A percentile compares a stretch with the other conserved stretches of the same genome.
These are phyloP conservation scores for Cercospora sp. DNA, from an alignment of 2,329 filamentous ascomycete genomes.

Conservation along the genomic window DNA sequence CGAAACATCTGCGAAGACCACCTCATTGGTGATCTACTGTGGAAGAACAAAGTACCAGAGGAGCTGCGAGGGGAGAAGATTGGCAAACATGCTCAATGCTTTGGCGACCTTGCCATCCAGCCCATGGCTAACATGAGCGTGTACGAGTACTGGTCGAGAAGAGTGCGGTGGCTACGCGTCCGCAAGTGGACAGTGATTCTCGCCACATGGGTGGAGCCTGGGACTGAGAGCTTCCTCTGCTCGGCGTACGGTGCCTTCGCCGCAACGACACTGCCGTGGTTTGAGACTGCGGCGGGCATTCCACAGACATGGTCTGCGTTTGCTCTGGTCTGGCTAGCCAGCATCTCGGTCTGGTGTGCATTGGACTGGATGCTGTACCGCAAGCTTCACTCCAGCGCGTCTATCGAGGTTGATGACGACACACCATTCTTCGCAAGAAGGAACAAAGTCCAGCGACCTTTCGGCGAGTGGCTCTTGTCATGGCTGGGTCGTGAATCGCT, in stretches of 20 bases:
- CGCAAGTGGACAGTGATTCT: slow-evolving; percentile 89
- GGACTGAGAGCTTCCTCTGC: slow-evolving; percentile 84
- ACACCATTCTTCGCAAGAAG: slow-evolving; percentile 71
- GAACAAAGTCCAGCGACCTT: slow-evolving; percentile 54
- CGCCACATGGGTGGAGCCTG: slow-evolving; percentile 89
- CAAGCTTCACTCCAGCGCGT: slow-evolving; percentile 70
- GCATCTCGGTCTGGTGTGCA: slow-evolving; percentile 68
- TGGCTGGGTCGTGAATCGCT: slow-evolving; percentile 84
- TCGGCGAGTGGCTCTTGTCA: slow-evolving; percentile 71
- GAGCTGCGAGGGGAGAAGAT: slow-evolving; percentile 47
- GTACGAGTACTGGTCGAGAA: slow-evolving; percentile 71
- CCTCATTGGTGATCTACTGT: slow-evolving; percentile 87
- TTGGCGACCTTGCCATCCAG: slow-evolving; percentile 85
- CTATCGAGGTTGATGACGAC: slow-evolving; percentile 68
- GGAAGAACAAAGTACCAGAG: slow-evolving; percentile 62
- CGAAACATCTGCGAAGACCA: slow-evolving; percentile 98
- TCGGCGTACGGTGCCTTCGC: slow-evolving; percentile 78
- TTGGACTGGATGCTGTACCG: slow-evolving; percentile 73
- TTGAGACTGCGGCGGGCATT: slow-evolving; percentile 55
- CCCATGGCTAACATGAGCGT: slow-evolving; percentile 83
- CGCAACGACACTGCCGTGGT: slow-evolving; percentile 69
- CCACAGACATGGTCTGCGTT: slow-evolving; percentile 69
- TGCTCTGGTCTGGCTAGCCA: slow-evolving; percentile 63
- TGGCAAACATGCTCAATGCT: slow-evolving; percentile 79
- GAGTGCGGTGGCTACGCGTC: slow-evolving; percentile 87